phyloP scores from a whole-genome alignment of 1,139 yeast genomes.

The Blastobotrys capitulatus region DNA sequence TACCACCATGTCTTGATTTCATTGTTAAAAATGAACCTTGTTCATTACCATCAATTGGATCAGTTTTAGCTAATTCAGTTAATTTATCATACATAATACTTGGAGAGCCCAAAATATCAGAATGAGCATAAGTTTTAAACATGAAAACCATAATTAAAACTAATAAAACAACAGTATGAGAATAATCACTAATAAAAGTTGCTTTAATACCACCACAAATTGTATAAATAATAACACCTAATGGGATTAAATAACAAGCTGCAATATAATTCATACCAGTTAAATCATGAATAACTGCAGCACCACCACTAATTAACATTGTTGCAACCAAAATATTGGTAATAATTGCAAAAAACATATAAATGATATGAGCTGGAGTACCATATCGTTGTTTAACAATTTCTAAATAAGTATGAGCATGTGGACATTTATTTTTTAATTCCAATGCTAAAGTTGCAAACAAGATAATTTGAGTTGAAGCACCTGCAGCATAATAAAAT shows the following conservation, averaged over 20 bases:
- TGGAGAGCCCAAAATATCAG: conserved; percentile 71
- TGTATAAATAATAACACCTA: conserved; percentile 79
- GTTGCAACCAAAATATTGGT: conserved; percentile 76
- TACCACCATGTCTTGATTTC: conserved; percentile 60
- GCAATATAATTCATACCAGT: conserved; percentile 85
- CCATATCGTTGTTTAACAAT: conserved; percentile 67
- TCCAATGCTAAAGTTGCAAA: conserved; percentile 73
- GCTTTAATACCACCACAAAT: conserved; percentile 88
- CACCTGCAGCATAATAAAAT: conserved; percentile 72
- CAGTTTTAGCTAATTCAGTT: conserved; percentile 41
- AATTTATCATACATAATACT: conserved; percentile 68
- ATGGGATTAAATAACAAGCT: conserved; percentile 71
- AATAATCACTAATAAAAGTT: conserved; percentile 81
- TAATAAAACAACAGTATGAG: conserved; percentile 54
- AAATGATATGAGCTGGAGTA: conserved; percentile 59
- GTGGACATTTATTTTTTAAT: conserved; percentile 38
- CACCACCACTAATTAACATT: conserved; percentile 81
- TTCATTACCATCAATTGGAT: conserved; percentile 57
- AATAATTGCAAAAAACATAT: conserved; percentile 73
- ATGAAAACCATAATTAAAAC: conserved; percentile 35
- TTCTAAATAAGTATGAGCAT: conserved; percentile 70
- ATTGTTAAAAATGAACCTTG: conserved; percentile 72
- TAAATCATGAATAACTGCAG: conserved; percentile 67
- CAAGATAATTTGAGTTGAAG: conserved; percentile 63
- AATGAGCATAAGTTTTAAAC: conserved; percentile 41